phyloP scores from a whole-genome alignment of 2,329 filamentous ascomycete genomes.

The Cordyceps tenuipes region DNA sequence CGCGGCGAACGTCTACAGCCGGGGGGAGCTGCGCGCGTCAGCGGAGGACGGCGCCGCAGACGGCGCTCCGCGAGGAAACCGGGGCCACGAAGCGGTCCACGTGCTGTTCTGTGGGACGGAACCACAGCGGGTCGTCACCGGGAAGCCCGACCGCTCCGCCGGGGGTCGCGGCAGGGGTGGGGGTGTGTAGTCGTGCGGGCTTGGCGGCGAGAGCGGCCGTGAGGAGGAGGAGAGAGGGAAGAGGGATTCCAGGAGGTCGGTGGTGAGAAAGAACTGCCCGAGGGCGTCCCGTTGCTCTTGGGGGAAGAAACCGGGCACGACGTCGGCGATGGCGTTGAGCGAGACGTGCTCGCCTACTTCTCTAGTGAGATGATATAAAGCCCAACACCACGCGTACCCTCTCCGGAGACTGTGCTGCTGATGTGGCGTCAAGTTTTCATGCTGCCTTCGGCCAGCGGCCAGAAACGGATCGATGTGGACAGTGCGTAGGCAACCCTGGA shows the following conservation, averaged over 20 bases:
- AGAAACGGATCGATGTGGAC: not conserved
- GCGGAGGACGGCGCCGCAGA: slow-evolving; percentile 65
- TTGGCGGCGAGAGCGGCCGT: slow-evolving; percentile 59
- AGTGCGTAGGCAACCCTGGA: too few species aligned
- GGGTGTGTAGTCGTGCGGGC: slow-evolving; percentile 70
- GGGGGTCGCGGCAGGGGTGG: slow-evolving; percentile 60
- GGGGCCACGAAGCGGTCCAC: slow-evolving; percentile 68
- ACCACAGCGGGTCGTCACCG: slow-evolving; percentile 77
- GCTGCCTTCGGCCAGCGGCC: not conserved
- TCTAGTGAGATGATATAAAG: not conserved
- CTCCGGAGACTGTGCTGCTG: not conserved
- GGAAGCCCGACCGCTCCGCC: slow-evolving; percentile 73
- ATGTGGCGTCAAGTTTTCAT: slow-evolving; percentile 5
- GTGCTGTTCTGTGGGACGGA: slow-evolving; percentile 74
- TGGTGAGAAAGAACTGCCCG: slow-evolving; percentile 51
- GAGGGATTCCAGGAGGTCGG: slow-evolving; percentile 63
- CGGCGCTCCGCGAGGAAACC: slow-evolving; percentile 76
- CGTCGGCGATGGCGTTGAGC: slow-evolving; percentile 68
- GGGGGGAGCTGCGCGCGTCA: slow-evolving; percentile 50
- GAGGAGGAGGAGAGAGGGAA: slow-evolving; percentile 23
- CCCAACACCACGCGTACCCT: not conserved
- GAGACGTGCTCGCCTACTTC: slow-evolving; percentile 77
- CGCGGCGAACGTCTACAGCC: slow-evolving; percentile 55
- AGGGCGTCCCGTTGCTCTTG: slow-evolving; percentile 48
- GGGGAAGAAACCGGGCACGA: slow-evolving; percentile 69